Evolutionary conservation across 1,139 yeast species (phyloP).

Genomic region (Debaryomyces coudertii): DNA sequence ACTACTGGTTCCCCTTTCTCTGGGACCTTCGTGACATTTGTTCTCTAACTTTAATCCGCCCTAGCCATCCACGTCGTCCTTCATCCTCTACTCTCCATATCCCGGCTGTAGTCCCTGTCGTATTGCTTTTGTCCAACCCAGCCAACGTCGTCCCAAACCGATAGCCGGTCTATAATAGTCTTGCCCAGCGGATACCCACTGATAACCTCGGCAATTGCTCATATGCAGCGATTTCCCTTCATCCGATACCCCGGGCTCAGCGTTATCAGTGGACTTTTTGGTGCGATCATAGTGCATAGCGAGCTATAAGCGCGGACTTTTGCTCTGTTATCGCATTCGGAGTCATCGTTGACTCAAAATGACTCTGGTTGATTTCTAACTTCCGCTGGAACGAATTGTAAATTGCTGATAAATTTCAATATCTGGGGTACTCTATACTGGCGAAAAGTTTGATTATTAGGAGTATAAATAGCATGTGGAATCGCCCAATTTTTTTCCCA

Average conservation of each 20-base stretch:
- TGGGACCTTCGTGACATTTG: neutral
- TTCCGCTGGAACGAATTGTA: slow-evolving; percentile 19
- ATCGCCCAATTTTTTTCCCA: neutral
- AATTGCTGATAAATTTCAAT: slow-evolving; percentile 1
- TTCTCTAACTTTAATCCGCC: too few relatives aligned
- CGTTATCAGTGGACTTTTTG: neutral
- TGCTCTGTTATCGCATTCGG: slow-evolving; percentile 1
- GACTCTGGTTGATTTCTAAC: slow-evolving; percentile 5
- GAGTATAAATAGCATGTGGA: slow-evolving; percentile 8
- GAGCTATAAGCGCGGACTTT: neutral
- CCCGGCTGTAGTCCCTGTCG: too few relatives aligned
- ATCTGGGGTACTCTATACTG: slow-evolving; percentile 10
- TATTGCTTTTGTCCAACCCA: too few relatives aligned
- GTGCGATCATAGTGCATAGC: neutral
- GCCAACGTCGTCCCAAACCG: too few relatives aligned
- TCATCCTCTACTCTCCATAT: too few relatives aligned
- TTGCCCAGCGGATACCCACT: slow-evolving; percentile 1
- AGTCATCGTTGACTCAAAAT: slow-evolving; percentile 6
- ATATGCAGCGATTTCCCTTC: neutral
- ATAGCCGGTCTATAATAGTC: neutral
- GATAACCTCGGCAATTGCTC: slow-evolving; percentile 1
- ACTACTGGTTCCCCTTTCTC: neutral
- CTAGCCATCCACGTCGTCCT: too few relatives aligned
- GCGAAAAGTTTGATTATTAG: neutral
- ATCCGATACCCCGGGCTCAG: neutral